Conservation (phyloP, 345 rosid genomes). For the Bretschneidera sinensis region DNA sequence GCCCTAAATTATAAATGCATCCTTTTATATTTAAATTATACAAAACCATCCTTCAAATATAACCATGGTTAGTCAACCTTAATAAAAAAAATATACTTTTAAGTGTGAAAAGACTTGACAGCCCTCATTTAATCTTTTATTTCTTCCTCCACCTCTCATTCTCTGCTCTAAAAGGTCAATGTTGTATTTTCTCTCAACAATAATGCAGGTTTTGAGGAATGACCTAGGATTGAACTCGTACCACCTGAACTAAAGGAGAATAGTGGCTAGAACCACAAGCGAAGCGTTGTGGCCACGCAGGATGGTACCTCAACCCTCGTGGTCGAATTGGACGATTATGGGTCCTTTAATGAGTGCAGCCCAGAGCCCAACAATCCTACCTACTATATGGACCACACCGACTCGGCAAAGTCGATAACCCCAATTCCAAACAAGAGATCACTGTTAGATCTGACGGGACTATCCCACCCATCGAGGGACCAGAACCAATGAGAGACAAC, state of each 20-base stretch:
- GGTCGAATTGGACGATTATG: constrained; percentile 54
- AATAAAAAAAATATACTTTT: no score
- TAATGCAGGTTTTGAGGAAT: constrained; percentile 46
- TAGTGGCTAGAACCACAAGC: constrained; percentile 66
- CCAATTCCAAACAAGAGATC: constrained; percentile 61
- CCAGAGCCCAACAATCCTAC: constrained; percentile 77
- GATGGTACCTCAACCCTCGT: constrained; percentile 28
- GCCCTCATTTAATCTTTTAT: no score
- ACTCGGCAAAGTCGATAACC: constrained; percentile 73
- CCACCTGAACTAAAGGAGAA: constrained; percentile 83
- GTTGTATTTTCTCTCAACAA: no score
- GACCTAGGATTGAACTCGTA: constrained; percentile 79
- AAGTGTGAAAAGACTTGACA: no score
- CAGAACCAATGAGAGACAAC: constrained; percentile 94
- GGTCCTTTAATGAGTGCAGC: constrained; percentile 80
- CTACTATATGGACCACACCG: constrained; percentile 77
- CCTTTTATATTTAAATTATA: no score
- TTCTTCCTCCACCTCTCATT: no score
- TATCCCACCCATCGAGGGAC: constrained; percentile 86
- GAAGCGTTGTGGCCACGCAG: constrained; percentile 72
- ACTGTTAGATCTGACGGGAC: constrained; percentile 27
- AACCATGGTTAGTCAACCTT: no score
- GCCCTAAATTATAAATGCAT: no score
- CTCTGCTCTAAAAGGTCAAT: no score
- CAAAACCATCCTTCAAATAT: no score